A percentile compares a stretch with the other conserved stretches of the same genome.
These are phyloP conservation scores for Paramecium caudatum DNA, from an alignment of 73 alveolate genomes.

Conservation along the genomic window DNA sequence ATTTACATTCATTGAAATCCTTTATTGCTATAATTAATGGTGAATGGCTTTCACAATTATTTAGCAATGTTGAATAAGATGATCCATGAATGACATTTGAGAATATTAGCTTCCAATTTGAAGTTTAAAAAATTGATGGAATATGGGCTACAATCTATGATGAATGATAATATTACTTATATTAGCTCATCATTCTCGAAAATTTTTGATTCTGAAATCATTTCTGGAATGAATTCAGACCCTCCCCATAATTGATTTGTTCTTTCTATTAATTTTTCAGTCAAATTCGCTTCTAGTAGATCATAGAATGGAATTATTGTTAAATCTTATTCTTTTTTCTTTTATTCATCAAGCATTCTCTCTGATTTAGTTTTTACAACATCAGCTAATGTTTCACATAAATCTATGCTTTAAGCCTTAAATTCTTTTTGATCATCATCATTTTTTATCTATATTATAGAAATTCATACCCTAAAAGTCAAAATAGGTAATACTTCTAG, in stretches of 20 bases:
- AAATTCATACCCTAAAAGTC: slow-evolving; percentile 32
- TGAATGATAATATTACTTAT: background rate
- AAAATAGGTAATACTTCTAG: background rate
- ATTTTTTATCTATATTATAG: background rate
- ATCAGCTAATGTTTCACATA: slow-evolving; percentile 27
- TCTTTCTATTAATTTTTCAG: background rate
- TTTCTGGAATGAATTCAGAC: slow-evolving; percentile 42
- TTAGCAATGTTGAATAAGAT: slow-evolving; percentile 61
- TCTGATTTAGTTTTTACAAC: slow-evolving; percentile 35
- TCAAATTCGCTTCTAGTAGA: background rate
- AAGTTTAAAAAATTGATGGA: slow-evolving; percentile 72
- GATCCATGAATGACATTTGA: slow-evolving; percentile 74
- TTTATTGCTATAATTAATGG: slow-evolving; percentile 70
- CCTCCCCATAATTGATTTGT: slow-evolving; percentile 66
- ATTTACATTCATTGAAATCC: slow-evolving; percentile 48
- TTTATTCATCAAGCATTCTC: slow-evolving; percentile 28
- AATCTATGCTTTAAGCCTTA: slow-evolving; percentile 7
- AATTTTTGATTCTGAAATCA: slow-evolving; percentile 23
- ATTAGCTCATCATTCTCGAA: slow-evolving; percentile 3
- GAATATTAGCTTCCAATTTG: slow-evolving; percentile 59
- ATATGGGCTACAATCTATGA: slow-evolving; percentile 55
- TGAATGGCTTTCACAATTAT: slow-evolving; percentile 62
- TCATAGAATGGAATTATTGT: slow-evolving; percentile 65
- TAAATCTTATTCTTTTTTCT: slow-evolving; percentile 30
- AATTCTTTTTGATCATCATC: slow-evolving; percentile 53